Evolutionary conservation across 2,329 filamentous ascomycete genomes (phyloP).

Genomic region (Colletotrichum magnum): DNA sequence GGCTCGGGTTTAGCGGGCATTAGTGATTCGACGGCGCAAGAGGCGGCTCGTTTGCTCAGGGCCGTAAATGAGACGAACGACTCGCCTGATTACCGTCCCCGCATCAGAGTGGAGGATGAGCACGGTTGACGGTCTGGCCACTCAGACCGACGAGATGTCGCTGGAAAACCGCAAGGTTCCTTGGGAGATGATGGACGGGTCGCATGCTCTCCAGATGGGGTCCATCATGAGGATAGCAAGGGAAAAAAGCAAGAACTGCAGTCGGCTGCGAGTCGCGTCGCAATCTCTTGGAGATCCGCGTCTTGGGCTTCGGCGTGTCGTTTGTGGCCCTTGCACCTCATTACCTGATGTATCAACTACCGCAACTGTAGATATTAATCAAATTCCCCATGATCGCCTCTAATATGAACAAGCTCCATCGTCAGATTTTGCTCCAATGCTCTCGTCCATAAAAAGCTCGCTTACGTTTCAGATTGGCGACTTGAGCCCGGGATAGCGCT

Average conservation of each 20-base stretch:
- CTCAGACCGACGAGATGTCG: slow-evolving; percentile 3
- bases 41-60: slow-evolving; percentile 20
- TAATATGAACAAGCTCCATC: slow-evolving; percentile 33
- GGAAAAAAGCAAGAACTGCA: slow-evolving; percentile 16
- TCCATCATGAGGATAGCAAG: slow-evolving; percentile 2
- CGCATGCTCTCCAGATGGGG: neutral
- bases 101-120: slow-evolving; percentile 22
- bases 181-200: slow-evolving; percentile 18
- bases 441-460: slow-evolving; percentile 28
- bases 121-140: slow-evolving; percentile 6
- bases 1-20: slow-evolving; percentile 23
- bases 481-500: slow-evolving; percentile 30
- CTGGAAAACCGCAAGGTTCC: neutral
- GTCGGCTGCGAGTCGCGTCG: slow-evolving; percentile 11
- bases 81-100: slow-evolving; percentile 32
- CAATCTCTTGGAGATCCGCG: slow-evolving; percentile 15
- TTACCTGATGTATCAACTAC: slow-evolving; percentile 21
- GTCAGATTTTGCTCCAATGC: slow-evolving; percentile 30
- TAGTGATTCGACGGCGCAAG: slow-evolving; percentile 23
- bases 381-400: slow-evolving; percentile 29
- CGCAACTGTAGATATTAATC: slow-evolving; percentile 33
- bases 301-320: neutral
- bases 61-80: slow-evolving; percentile 39
- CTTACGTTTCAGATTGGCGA: slow-evolving; percentile 38
- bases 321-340: slow-evolving; percentile 10